phyloP scores from a whole-genome alignment of 176 grass and related monocot species.

The Oryza rufipogon region DNA sequence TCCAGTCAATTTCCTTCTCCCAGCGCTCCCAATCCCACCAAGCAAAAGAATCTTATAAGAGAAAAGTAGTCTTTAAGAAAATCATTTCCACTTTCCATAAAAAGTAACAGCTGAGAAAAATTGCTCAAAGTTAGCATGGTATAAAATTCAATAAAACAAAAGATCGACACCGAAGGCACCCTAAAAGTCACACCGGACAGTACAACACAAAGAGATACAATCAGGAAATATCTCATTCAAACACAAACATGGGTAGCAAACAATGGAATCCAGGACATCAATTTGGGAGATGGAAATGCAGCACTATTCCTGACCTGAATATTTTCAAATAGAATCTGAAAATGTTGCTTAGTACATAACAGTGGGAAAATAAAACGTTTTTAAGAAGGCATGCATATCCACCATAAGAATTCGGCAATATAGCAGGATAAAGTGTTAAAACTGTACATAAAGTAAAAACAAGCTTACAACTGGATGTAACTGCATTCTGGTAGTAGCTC shows the following conservation, averaged over 20 bases:
- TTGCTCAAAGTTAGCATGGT: not conserved
- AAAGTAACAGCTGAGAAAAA: not conserved
- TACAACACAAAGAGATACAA: conserved; percentile 2
- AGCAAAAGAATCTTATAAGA: conserved; percentile 71
- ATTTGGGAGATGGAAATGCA: conserved; percentile 6
- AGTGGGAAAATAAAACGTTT: not conserved
- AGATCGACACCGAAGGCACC: not conserved
- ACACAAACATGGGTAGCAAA: not conserved
- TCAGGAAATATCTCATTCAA: not conserved
- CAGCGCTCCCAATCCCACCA: conserved; percentile 83
- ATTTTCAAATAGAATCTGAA: conserved; percentile 2
- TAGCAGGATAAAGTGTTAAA: not conserved
- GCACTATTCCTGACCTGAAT: not conserved
- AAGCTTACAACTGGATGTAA: conserved; percentile 79
- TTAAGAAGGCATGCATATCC: not conserved
- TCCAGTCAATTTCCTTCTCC: conserved; percentile 92
- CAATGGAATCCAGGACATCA: not conserved
- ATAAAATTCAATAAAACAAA: conserved; percentile 18
- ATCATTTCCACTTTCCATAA: not conserved
- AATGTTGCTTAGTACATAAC: not conserved
- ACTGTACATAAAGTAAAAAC: not conserved
- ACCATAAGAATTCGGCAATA: not conserved
- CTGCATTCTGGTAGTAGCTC: conserved; percentile 87
- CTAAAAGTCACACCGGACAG: not conserved
- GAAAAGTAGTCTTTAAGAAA: conserved; percentile 25